Percentiles rank a stretch among this genome's conserved stretches.
Conservation (phyloP, 257 asterid species). For the Apocynum venetum region DNA sequence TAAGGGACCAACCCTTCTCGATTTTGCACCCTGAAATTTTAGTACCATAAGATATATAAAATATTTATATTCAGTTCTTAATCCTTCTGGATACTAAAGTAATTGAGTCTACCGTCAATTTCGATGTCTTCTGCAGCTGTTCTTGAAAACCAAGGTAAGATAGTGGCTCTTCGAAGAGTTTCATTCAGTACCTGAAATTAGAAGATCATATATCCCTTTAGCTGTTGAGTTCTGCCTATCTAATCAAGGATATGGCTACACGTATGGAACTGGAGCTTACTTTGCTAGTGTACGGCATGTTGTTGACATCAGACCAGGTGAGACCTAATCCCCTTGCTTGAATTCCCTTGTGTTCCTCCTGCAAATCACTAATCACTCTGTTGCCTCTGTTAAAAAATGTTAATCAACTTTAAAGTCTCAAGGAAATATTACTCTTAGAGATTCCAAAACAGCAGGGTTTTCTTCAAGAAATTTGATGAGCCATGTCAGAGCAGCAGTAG, state of each 20-base stretch:
- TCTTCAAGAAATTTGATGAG: constrained; percentile 66
- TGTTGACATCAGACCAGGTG: constrained; percentile 76
- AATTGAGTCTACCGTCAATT: constrained; percentile 53
- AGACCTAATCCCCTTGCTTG: constrained; percentile 46
- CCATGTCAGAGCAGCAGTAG: constrained; percentile 89
- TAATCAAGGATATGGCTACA: not conserved
- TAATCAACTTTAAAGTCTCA: not conserved
- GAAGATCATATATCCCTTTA: constrained; percentile 1
- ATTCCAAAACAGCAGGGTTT: constrained; percentile 61
- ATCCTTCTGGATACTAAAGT: constrained; percentile 4
- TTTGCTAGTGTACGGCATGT: constrained; percentile 72
- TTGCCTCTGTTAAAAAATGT: not conserved
- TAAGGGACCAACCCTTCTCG: constrained; percentile 70
- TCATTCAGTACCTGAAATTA: constrained; percentile 59
- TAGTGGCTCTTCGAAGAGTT: constrained; percentile 80
- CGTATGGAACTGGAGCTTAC: constrained; percentile 28
- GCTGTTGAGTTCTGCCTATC: not conserved
- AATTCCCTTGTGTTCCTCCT: constrained; percentile 73
- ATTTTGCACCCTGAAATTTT: constrained; percentile 51
- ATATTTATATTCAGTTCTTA: too few relatives aligned
- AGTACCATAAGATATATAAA: not conserved
- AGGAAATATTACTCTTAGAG: constrained; percentile 49
- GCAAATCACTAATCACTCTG: constrained; percentile 16
- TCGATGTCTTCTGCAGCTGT: constrained; percentile 87
- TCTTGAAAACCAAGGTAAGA: constrained; percentile 83